phyloP scores from a whole-genome alignment of 176 grass and related monocot species.

The Phoenix dactylifera region DNA sequence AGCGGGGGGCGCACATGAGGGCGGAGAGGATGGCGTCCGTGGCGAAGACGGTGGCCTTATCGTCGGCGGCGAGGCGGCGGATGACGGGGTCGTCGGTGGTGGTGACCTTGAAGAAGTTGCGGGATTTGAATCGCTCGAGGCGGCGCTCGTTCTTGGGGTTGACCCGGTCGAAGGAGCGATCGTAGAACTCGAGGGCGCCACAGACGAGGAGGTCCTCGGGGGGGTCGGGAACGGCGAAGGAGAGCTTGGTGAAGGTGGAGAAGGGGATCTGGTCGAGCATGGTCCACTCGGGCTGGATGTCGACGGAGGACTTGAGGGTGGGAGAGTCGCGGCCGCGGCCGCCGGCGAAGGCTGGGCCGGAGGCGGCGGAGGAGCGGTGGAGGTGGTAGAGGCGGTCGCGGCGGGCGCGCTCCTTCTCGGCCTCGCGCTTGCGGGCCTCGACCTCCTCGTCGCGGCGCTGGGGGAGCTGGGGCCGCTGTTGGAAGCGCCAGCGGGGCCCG shows the following conservation, averaged over 20 bases:
- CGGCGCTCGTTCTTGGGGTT: slow-evolving; percentile 16
- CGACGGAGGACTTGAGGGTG: slow-evolving; percentile 2
- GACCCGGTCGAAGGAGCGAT: slow-evolving; percentile 7
- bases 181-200: slow-evolving; percentile 7
- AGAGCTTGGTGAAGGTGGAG: slow-evolving; percentile 13
- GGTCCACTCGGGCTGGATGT: slow-evolving; percentile 12
- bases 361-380: background rate
- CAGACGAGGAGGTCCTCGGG: slow-evolving; percentile 12
- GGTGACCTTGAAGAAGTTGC: slow-evolving; percentile 13
- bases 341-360: background rate
- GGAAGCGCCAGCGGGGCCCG: slow-evolving; percentile 12
- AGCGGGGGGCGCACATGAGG: slow-evolving; percentile 6
- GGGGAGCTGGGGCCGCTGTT: slow-evolving; percentile 7
- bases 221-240: slow-evolving; percentile 3
- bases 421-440: slow-evolving; percentile 9
- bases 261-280: slow-evolving; percentile 13
- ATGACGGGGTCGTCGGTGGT: slow-evolving; percentile 11
- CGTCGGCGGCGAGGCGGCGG: slow-evolving; percentile 7
- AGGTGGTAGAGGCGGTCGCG: slow-evolving; percentile 8
- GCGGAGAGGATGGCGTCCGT: slow-evolving; percentile 8
- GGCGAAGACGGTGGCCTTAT: slow-evolving; percentile 9
- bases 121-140: slow-evolving; percentile 8
- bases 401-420: slow-evolving; percentile 12
- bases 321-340: background rate
- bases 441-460: slow-evolving; percentile 11